Base-by-base conservation (phyloP, 495 filamentous ascomycete species). In the Hypomontagnella submonticulosa region DNA sequence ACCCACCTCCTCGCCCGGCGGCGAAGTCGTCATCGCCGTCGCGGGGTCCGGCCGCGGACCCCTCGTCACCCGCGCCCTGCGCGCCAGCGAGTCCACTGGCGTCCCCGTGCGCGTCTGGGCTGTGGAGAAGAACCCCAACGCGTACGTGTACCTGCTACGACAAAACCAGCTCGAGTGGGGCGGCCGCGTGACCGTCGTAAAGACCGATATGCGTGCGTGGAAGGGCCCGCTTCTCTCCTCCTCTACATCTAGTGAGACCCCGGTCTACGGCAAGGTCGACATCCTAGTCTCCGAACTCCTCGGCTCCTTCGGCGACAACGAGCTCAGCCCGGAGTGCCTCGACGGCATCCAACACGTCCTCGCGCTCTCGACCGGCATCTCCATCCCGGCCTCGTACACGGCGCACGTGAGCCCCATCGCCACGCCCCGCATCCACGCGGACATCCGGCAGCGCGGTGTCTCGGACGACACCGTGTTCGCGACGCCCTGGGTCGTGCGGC, bases 81-180 rank as follows among this genome's bases (percentile, higher is more conserved):
- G 84, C 48, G 95, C 95, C 19, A 92, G 91, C 73, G 80, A 87
- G 33, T 76, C 76, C n/a, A 88, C 92, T 8, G 87, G 89, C 8
- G 89, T 97, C 3, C 76, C 84, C 6, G 89, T 99, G 53, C 88
- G 91, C 42, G 79, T 96, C 15, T 97, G 92, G 88, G 96, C 91
- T 0, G 84, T 99, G 3, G 95, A 99, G 78, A 99, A 99, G 84
- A 99, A 99, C 69, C 94, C 92, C 1, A 97, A 98, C 75, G 95
- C 95, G 3, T 97, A 92, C 71, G 92, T 99, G 41, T 85, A 97
- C 54, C 84, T 99, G 12, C 87, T 96, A 47, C 82, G 89, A 13
- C 90, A 95, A 62, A 99, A 99, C 71, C 83, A 88, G 67, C 79
- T 78, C 1, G 82, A 84, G 38, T 99, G 95, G 95, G 79, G 76